A percentile compares a stretch with the other conserved stretches of the same genome.
These are phyloP conservation scores for Pseudocohnilembus persalinus DNA, from an alignment of 169 alveolate genomes.

Conservation along the genomic window DNA sequence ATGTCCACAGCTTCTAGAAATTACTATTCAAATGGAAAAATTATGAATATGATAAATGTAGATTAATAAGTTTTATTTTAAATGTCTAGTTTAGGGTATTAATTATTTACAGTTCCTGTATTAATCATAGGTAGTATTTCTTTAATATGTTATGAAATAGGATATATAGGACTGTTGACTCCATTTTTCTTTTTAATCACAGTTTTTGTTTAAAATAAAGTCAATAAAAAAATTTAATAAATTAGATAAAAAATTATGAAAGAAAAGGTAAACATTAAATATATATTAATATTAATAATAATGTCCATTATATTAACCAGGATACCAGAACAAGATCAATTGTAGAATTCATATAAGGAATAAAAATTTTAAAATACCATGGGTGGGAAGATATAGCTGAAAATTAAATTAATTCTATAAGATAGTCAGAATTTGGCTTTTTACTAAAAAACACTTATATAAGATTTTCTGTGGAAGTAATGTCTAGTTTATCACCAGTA, in stretches of 20 bases:
- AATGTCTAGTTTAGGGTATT: neutral
- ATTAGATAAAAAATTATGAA: neutral
- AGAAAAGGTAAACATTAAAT: too few species aligned
- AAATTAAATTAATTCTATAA: slow-evolving; percentile 16
- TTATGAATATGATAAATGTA: slow-evolving; percentile 6
- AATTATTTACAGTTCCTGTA: slow-evolving; percentile 1
- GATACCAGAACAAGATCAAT: slow-evolving; percentile 31
- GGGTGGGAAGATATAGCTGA: slow-evolving; percentile 46
- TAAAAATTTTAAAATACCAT: slow-evolving; percentile 38
- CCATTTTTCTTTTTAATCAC: slow-evolving; percentile 7
- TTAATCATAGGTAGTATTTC: slow-evolving; percentile 7
- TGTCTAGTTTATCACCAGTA: slow-evolving; percentile 5
- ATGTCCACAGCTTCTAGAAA: slow-evolving; percentile 12
- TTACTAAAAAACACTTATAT: neutral
- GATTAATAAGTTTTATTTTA: slow-evolving; percentile 7
- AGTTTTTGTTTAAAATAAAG: neutral
- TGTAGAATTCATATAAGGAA: slow-evolving; percentile 44
- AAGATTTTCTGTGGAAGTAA: neutral
- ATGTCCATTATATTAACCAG: too few species aligned
- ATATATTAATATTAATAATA: too few species aligned
- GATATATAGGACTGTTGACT: slow-evolving; percentile 1
- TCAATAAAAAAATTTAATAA: neutral
- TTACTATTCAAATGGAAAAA: slow-evolving; percentile 8
- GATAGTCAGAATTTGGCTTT: slow-evolving; percentile 40
- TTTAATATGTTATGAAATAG: neutral